These are phyloP conservation scores for Mycena belliarum DNA, from an alignment of 768 basidiomycete species.

Conservation along the genomic window DNA sequence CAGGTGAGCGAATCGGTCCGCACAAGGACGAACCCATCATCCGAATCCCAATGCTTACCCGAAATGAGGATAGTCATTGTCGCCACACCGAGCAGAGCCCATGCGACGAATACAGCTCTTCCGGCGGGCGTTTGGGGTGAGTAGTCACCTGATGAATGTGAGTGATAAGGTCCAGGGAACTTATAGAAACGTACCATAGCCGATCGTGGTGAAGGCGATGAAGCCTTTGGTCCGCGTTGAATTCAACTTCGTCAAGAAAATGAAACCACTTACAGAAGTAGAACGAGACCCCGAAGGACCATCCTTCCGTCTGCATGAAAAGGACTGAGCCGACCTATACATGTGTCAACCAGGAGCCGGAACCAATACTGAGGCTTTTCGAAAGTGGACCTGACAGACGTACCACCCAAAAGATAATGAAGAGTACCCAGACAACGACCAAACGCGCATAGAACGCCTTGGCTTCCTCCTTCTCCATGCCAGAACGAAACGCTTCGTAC, in stretches of 20 bases:
- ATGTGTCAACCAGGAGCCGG: not conserved
- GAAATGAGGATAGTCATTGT: constrained; percentile 77
- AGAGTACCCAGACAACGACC: constrained; percentile 55
- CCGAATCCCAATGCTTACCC: constrained; percentile 40
- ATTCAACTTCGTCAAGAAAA: not conserved
- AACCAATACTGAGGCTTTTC: too few relatives aligned
- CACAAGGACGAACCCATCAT: not conserved
- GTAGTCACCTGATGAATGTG: constrained; percentile 48
- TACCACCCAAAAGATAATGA: constrained; percentile 80
- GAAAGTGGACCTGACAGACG: constrained; percentile 17
- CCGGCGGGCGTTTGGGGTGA: constrained; percentile 66
- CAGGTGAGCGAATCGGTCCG: not conserved
- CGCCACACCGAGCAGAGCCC: constrained; percentile 76
- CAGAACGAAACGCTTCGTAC: constrained; percentile 32
- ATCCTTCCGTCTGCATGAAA: constrained; percentile 68
- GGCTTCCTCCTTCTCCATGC: constrained; percentile 45
- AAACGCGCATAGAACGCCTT: constrained; percentile 61
- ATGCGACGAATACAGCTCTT: constrained; percentile 73
- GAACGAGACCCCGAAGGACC: constrained; percentile 61
- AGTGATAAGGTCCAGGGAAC: not conserved
- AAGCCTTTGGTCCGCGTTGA: constrained; percentile 48
- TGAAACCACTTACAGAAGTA: constrained; percentile 64
- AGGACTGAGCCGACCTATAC: constrained; percentile 65
- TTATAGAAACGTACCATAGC: constrained; percentile 46
- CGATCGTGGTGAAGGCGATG: constrained; percentile 72